Conservation (phyloP, 2,329 filamentous ascomycete species). For the Alternaria panax region DNA sequence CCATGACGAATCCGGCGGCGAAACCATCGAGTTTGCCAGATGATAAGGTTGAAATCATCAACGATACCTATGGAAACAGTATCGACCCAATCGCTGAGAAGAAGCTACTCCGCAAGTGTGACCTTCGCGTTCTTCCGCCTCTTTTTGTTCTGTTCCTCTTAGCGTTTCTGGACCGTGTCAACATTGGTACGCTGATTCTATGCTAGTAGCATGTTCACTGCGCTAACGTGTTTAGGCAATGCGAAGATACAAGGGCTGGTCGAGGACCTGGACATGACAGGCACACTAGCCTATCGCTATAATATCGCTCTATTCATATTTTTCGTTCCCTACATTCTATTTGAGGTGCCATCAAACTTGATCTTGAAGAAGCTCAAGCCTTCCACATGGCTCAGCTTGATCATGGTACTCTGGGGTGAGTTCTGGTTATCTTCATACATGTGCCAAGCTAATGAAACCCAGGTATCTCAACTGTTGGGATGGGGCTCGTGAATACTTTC, state of each 20-base stretch:
- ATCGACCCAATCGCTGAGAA: constrained; percentile 53
- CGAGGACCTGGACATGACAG: constrained; percentile 48
- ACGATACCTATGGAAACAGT: constrained; percentile 32
- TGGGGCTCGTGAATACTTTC: constrained; percentile 58
- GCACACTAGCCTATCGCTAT: constrained; percentile 39
- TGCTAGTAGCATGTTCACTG: not conserved
- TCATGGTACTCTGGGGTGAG: constrained; percentile 51
- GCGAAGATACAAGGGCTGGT: constrained; percentile 51
- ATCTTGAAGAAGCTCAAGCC: constrained; percentile 52
- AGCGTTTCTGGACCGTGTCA: constrained; percentile 28
- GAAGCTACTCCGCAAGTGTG: constrained; percentile 58
- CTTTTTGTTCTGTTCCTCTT: constrained; percentile 53
- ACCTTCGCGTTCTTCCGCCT: constrained; percentile 58
- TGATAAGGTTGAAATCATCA: constrained; percentile 36
- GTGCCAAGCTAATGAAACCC: not conserved
- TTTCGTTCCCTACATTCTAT: constrained; percentile 50
- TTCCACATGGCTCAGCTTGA: constrained; percentile 48
- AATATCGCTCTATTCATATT: constrained; percentile 51
- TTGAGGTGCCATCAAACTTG: constrained; percentile 48
- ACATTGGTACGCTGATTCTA: constrained; percentile 27
- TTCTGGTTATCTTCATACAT: not conserved
- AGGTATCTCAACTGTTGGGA: constrained; percentile 52
- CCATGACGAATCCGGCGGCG: constrained; percentile 18
- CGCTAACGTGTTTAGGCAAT: constrained; percentile 41
- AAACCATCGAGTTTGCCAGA: constrained; percentile 12